Base-by-base conservation (phyloP, 345 rosid species). In the Abelmoschus esculentus region DNA sequence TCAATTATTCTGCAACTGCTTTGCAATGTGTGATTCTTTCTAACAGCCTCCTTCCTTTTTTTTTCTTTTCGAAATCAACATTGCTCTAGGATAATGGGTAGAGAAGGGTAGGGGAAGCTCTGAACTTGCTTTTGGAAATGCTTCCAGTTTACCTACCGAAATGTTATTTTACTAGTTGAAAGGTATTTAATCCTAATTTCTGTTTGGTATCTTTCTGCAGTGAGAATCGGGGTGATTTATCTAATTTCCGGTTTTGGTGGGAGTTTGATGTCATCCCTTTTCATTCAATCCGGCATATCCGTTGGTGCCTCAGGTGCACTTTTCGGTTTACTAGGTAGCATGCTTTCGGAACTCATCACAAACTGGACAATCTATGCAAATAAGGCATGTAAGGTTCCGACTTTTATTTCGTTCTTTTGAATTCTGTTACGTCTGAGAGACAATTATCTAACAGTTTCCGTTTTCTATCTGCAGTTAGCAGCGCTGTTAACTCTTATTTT, bases 301-400 rank as follows among this genome's bases (percentile, higher is more conserved):
- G 97, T 95, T 4, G 99, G 99, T 79, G 98, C 99, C 34, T 95
- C 99, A 19, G 99, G 99, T 66, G 98, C 99, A 49, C 86, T 95
- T 55, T 95, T 95, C n/a, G 99, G 98, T 76, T 87, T 91, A 79
- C 87, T 95, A 26, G 99, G 99, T 62, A 89, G 92, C 70, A 95
- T 95, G 99, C 86, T 95, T 53, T 90, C 99, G 1, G 98, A 95
- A 84, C 91, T 91, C 11, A 84, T 95, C 6, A 90, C 91, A 19
- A 95, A 95, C 72, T 95, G 99, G 99, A 90, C 98, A 32, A 88
- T 91, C 31, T 95, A 91, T 61, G 86, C 85, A 47, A 95, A 91
- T 46, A 46, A 95, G 99, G 98, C 86, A 76, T 0, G 18, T 72
- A 38, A 34, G n/a, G 58, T 31, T 32, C 1, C 3, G 38, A 14